Base-by-base conservation (phyloP, 2,329 filamentous ascomycete genomes). In the Penicillium brasilianum region DNA sequence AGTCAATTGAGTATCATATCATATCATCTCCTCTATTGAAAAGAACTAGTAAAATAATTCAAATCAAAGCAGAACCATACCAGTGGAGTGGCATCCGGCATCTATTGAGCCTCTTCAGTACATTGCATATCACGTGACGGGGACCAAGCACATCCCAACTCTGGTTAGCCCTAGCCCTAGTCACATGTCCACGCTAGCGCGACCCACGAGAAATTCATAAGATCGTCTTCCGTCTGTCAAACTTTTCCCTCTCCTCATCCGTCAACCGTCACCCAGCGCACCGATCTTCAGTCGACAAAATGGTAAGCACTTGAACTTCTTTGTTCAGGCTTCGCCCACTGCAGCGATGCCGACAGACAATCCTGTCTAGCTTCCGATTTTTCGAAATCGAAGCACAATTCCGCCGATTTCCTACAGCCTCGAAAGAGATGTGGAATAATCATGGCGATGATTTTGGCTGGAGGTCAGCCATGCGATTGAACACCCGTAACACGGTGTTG, bases 221-320 rank as follows among this genome's bases (percentile, higher is more conserved):
- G 66, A 62, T 65, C 66, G 57, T 64, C 69, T 36, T 55, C 63
- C 60, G 55, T 43, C 64, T 60, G 64, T 25, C 37, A 9, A 36
- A 34, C 30, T 32, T 48, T 69, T 72, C 63, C 64, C 65, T 66
- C 56, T 72, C 70, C 64, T 70, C 67, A 69, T 69, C 63, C 73
- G 77, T 76, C 77, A 78, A 76, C 78, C 77, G 79, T 76, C 77
- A 76, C 76, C 73, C 78, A 81, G 76, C 79, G 75, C 76, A 77
- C 77, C 80, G 79, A 82, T 80, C 78, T 55, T 77, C 80, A 78
- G 78, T 80, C 78, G 81, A 81, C 81, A 78, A 82, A 79, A 88
- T 88, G 85, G 86, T 88, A 87, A 88, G 86, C 82, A 81, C 69
- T 69, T 79, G 70, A 81, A 72, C 78, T 74, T 80, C 79, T 74